Conservation (phyloP, 257 asterid species). For the Solanum okadae region DNA sequence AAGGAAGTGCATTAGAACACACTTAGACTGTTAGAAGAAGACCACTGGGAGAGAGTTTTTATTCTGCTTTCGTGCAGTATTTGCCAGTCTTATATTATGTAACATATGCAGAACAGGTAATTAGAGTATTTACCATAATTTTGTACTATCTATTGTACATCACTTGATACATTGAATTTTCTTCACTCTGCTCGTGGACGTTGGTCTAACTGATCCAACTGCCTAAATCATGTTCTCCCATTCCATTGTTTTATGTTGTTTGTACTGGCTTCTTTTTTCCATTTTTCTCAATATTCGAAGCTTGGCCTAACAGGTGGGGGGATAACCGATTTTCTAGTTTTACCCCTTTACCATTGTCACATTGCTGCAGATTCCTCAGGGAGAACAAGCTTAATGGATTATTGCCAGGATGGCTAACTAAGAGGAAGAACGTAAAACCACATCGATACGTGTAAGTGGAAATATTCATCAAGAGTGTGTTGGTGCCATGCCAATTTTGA, state of each 20-base stretch:
- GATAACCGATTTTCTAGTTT: background rate
- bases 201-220: background rate
- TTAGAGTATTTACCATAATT: background rate
- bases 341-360: background rate
- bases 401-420: constrained; percentile 4
- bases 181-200: background rate
- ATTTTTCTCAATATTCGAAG: background rate
- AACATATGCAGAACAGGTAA: background rate
- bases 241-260: background rate
- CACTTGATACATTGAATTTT: background rate
- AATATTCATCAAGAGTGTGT: background rate
- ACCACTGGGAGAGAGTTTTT: background rate
- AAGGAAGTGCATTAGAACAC: background rate
- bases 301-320: background rate
- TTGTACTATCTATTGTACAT: background rate
- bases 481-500: background rate
- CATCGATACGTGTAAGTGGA: background rate
- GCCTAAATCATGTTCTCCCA: background rate
- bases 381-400: constrained; percentile 1
- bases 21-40: background rate
- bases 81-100: background rate
- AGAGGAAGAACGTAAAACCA: background rate
- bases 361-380: constrained; percentile 4
- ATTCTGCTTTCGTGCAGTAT: background rate
- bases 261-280: background rate